Conservation (phyloP, 768 basidiomycete species). For the Trametes cingulata region DNA sequence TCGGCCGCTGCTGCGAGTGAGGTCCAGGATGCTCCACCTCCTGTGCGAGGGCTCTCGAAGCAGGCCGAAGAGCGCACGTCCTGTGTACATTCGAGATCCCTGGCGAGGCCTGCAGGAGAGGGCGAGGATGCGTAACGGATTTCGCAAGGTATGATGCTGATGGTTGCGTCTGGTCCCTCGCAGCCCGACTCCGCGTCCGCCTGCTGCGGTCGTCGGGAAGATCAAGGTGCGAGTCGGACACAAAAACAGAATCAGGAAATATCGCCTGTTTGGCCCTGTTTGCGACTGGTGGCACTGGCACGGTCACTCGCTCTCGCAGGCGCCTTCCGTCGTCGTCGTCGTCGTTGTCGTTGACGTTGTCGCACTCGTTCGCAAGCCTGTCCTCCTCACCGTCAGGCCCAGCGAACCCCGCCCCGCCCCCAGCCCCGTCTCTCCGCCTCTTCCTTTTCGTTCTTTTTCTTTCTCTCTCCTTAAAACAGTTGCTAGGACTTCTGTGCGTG, state of each 20-base stretch:
- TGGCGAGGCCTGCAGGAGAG: background rate
- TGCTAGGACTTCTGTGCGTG: constrained; percentile 26
- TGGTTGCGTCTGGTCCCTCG: background rate
- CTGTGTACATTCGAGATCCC: background rate
- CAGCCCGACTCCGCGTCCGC: no score
- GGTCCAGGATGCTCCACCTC: background rate
- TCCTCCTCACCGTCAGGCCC: constrained; percentile 20
- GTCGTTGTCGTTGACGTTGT: constrained; percentile 25
- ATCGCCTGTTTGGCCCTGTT: constrained; percentile 21
- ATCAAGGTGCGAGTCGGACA: background rate
- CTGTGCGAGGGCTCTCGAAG: background rate
- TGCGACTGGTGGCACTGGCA: constrained; percentile 15
- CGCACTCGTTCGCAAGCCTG: constrained; percentile 23
- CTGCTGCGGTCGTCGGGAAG: constrained; percentile 4
- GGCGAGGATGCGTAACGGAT: background rate
- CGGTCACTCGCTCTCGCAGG: background rate
- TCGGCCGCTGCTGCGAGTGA: no score
- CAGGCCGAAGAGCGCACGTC: background rate
- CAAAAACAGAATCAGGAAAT: constrained; percentile 1
- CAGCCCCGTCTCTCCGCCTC: background rate
- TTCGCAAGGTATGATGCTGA: background rate
- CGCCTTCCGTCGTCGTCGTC: constrained; percentile 20
- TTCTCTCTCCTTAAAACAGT: constrained; percentile 26
- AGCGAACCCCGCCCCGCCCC: constrained; percentile 8
- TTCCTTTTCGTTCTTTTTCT: constrained; percentile 23